A percentile compares a stretch with the other conserved stretches of the same genome.
Conservation (phyloP, 129 eudicot genomes). For the Rutidosis leptorrhynchoides region DNA sequence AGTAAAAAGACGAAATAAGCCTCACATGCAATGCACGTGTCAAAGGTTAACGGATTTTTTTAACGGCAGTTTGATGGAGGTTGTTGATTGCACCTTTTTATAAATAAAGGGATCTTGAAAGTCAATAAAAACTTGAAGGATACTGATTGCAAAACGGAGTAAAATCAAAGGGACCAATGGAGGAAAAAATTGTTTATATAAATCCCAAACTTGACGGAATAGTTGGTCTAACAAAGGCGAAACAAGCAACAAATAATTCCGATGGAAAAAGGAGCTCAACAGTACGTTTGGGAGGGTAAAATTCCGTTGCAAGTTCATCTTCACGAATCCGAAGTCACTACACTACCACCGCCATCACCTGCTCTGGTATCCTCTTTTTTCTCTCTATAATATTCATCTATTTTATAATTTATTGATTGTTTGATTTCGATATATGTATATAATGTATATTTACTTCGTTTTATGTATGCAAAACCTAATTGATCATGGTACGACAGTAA, state of each 20-base stretch:
- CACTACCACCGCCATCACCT: slow-evolving; percentile 91
- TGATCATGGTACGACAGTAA: background rate
- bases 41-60: no score
- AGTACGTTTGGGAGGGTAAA: slow-evolving; percentile 80
- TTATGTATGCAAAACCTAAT: slow-evolving; percentile 1
- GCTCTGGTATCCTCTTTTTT: slow-evolving; percentile 50
- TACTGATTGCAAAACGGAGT: no score
- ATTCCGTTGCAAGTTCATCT: slow-evolving; percentile 93
- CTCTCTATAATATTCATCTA: background rate
- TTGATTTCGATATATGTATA: background rate
- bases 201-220: slow-evolving; percentile 26
- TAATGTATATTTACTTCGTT: slow-evolving; percentile 5
- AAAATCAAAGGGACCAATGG: no score
- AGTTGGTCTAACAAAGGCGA: slow-evolving; percentile 24
- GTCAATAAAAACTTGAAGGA: no score
- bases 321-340: slow-evolving; percentile 96
- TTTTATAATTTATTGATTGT: background rate
- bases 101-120: no score
- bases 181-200: no score
- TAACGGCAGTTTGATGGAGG: no score
- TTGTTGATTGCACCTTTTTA: no score
- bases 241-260: slow-evolving; percentile 14
- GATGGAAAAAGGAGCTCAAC: slow-evolving; percentile 66
- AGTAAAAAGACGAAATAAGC: no score
- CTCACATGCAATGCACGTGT: no score